These are phyloP conservation scores for Suillus luteus DNA, from an alignment of 768 basidiomycete genomes.

Conservation along the genomic window DNA sequence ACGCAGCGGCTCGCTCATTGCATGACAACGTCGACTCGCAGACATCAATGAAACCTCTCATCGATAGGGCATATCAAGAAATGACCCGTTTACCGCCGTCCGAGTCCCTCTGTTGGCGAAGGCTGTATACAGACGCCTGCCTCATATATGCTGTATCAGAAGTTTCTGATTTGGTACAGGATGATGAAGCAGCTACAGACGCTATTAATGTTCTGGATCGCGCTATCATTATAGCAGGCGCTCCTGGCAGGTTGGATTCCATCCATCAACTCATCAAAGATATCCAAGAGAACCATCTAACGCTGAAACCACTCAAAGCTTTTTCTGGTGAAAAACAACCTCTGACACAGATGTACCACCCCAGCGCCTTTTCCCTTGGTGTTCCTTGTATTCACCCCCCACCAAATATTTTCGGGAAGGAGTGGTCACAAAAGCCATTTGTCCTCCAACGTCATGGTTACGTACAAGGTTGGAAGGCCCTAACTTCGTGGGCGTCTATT, in stretches of 20 bases:
- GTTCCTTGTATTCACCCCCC: slow-evolving; percentile 46
- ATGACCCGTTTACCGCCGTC: slow-evolving; percentile 46
- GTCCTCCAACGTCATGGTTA: slow-evolving; percentile 55
- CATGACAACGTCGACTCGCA: slow-evolving; percentile 8
- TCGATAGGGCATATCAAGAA: slow-evolving; percentile 46
- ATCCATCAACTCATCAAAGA: slow-evolving; percentile 61
- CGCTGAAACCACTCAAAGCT: slow-evolving; percentile 6
- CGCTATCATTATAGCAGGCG: slow-evolving; percentile 83
- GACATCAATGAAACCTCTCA: slow-evolving; percentile 38
- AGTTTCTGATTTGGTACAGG: slow-evolving; percentile 15
- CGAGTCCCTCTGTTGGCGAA: slow-evolving; percentile 53
- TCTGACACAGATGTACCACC: slow-evolving; percentile 9
- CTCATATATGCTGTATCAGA: slow-evolving; percentile 56
- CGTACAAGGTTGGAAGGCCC: slow-evolving; percentile 77
- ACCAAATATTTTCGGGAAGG: slow-evolving; percentile 64
- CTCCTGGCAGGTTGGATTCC: slow-evolving; percentile 64
- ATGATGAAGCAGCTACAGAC: slow-evolving; percentile 35
- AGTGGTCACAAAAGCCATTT: slow-evolving; percentile 60
- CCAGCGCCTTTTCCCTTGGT: slow-evolving; percentile 15
- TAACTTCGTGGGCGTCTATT: slow-evolving; percentile 68
- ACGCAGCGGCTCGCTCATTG: slow-evolving; percentile 6
- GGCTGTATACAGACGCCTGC: slow-evolving; percentile 75
- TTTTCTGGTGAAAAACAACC: slow-evolving; percentile 8
- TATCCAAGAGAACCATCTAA: slow-evolving; percentile 49
- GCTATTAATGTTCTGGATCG: slow-evolving; percentile 69